Evolutionary conservation across 2,329 filamentous ascomycete species (phyloP), one percentile per base, ranked within the genome.

Genomic region (Metarhizium anisopliae): DNA sequence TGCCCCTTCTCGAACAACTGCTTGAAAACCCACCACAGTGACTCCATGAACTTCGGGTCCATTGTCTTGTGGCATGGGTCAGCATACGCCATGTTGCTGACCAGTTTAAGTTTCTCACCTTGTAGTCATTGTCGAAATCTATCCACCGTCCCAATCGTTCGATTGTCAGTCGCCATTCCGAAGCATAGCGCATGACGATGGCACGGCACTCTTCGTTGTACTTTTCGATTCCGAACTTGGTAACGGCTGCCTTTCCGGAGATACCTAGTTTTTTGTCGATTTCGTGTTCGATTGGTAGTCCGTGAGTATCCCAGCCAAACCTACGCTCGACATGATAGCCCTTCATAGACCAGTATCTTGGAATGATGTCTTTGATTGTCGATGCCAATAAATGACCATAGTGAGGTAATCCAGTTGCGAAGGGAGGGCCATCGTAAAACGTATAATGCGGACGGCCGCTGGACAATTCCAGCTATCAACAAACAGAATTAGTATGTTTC

Each of bases 61-160:
- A 96, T 96, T 40, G 90, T 96, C 86, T 87, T 58, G 32, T 11
- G 16, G 20, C 32, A 20, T 50, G 13, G 4, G 32, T 25, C 16
- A 55, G 51, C 50, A 32, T 38, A 32, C 16, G 16, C n/a, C 16
- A 29, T 18, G 10, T 14, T 16, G 16, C 13, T 59, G 8, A 35
- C 3, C 16, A 30, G 7, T 40, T 38, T 29, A 14, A 18, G 18
- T 38, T 53, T 4, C 68, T 60, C 66, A 85, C 85, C 83, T 96
- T 96, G 78, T 95, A 96, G 70, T 96, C 90, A 64, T 95, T 94
- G 72, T 97, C 93, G 64, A 97, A 96, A 72, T 96, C 93, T 65
- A 96, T 94, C 93, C 93, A 97, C 56, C 93, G 86, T 56, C 93
- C 93, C 45, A 97, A 74, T 59, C 93, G 80, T 67, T 95, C 90